Percentiles rank a stretch among this genome's conserved stretches.
Conservation (phyloP, 2,329 filamentous ascomycete species). For the Sclerotinia spermophila region DNA sequence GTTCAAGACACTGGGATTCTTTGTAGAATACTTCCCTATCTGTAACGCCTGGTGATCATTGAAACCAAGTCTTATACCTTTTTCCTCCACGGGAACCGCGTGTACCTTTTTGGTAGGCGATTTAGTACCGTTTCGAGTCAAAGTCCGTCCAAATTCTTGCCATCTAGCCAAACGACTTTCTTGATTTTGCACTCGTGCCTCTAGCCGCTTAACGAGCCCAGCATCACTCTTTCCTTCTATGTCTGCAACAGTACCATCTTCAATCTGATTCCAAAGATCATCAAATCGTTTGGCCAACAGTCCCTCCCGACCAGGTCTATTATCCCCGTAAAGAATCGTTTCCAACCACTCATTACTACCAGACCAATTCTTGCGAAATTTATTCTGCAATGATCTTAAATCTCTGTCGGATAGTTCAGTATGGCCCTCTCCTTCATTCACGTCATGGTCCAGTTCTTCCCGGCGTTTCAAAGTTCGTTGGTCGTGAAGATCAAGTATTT, state of each 20-base stretch:
- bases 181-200: constrained; percentile 64
- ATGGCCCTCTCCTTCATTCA: constrained; percentile 33
- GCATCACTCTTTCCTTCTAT: constrained; percentile 46
- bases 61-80: constrained; percentile 51
- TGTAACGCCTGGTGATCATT: constrained; percentile 49
- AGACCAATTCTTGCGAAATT: constrained; percentile 71
- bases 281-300: constrained; percentile 67
- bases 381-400: constrained; percentile 52
- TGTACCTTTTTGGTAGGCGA: constrained; percentile 30
- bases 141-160: constrained; percentile 58
- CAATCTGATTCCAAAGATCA: constrained; percentile 65
- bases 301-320: constrained; percentile 51
- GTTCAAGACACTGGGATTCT: constrained; percentile 23
- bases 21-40: constrained; percentile 39
- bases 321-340: constrained; percentile 64
- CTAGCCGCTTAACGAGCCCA: constrained; percentile 67
- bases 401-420: constrained; percentile 22
- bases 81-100: not conserved
- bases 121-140: constrained; percentile 24
- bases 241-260: constrained; percentile 54
- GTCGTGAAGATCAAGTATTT: constrained; percentile 62
- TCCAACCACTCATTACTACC: constrained; percentile 73
- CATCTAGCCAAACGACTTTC: constrained; percentile 66
- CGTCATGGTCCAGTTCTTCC: constrained; percentile 42
- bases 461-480: constrained; percentile 52